Percentiles rank a stretch among this genome's conserved stretches.
Conservation (phyloP, 2,329 filamentous ascomycete species). For the Pseudocercospora vitis region DNA sequence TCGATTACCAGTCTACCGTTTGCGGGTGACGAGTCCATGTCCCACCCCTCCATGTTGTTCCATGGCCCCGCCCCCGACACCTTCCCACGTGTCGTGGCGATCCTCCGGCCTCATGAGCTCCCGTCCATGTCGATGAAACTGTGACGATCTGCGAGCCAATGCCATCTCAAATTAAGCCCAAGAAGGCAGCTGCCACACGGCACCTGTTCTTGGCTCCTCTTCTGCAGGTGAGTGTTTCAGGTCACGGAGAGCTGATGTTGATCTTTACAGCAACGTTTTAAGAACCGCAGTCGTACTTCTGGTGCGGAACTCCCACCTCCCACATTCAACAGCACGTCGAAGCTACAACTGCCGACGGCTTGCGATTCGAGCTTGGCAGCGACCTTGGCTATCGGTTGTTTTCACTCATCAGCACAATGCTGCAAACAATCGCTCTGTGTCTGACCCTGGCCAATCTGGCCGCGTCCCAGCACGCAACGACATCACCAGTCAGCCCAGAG, state of each 20-base stretch:
- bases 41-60: no score
- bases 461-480: slow-evolving; percentile 7
- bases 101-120: no score
- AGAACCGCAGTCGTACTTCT: not conserved
- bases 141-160: slow-evolving; percentile 4
- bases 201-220: not conserved
- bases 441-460: slow-evolving; percentile 10
- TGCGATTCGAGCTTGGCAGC: no score
- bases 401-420: slow-evolving; percentile 15
- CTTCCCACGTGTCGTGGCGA: no score
- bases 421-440: slow-evolving; percentile 10
- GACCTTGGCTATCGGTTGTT: no score
- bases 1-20: not conserved
- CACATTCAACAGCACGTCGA: no score
- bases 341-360: no score
- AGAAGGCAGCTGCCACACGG: not conserved
- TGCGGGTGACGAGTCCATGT: no score
- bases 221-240: slow-evolving; percentile 10
- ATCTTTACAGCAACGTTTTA: not conserved
- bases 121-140: no score
- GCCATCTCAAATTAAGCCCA: not conserved
- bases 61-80: no score
- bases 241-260: slow-evolving; percentile 4
- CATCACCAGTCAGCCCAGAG: slow-evolving; percentile 9
- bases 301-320: no score